Evolutionary conservation across 495 filamentous ascomycete genomes (phyloP), one percentile per base, ranked within the genome.

Genomic region (Glutinoglossum americanum): DNA sequence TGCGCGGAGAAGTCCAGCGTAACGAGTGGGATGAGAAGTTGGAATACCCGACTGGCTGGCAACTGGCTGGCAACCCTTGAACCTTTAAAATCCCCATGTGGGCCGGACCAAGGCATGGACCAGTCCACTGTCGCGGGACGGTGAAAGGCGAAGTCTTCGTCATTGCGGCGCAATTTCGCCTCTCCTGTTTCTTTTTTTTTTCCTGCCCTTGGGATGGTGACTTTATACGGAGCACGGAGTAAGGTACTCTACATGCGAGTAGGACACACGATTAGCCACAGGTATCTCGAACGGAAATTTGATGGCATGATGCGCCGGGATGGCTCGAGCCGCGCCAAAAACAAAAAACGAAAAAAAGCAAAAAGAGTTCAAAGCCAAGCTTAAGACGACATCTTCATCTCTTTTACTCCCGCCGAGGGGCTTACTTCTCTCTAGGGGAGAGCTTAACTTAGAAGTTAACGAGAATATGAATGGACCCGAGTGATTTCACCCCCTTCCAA

Each of bases 111-210:
- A 45, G 41, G 41, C 41, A 45, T 45, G 41, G 49, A 27, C 23
- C 23, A 21, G 49, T 28, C 49, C 25, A 53, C 2, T 17, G 23
- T 30, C 49, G 49, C 49, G 49, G 49, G 26, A 53, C 49, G 49
- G 47, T 3, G n/a, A 25, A 53, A 53, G 17, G 49, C 49, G 13
- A 53, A 53, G 13, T 23, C 49, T 53, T 53, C 49, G 19, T 28
- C 49, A 53, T 53, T 27, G 37, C 49, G 49, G 49, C 23, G 49
- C 49, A 28, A 53, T 53, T 53, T 53, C 49, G 49, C 49, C 49
- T 53, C 30, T 53, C 19, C 28, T 28, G n/a, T n/a, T 25, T 51
- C 47, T 51, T 28, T 28, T 11, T 51, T 51, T 28, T 25, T 25
- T 51, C 19, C 26, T 4, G 30, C 37, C 15, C 37, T 17, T 41